Percentiles rank a stretch among this genome's conserved stretches.
Conservation (phyloP, 805 yeast genomes). For the Cyberlindnera lachancei region DNA sequence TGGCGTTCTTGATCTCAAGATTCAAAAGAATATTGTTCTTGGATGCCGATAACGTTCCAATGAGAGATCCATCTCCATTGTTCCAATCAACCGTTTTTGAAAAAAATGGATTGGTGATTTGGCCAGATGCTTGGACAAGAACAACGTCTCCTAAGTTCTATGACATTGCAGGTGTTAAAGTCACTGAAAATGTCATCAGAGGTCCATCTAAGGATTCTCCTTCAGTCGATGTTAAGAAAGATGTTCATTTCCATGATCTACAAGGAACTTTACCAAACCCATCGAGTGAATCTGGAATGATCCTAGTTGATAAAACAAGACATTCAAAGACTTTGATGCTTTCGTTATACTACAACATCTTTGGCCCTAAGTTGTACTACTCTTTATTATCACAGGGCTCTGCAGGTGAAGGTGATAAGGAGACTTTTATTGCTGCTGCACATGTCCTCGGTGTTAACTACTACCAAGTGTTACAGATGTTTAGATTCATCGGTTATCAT, state of each 20-base stretch:
- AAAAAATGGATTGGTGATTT: constrained; percentile 39
- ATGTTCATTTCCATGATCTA: constrained; percentile 43
- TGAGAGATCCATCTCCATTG: constrained; percentile 47
- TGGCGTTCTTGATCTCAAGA: constrained; percentile 60
- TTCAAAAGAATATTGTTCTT: constrained; percentile 63
- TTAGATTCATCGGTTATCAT: constrained; percentile 30
- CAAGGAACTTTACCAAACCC: constrained; percentile 56
- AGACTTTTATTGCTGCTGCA: constrained; percentile 60
- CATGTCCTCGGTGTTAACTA: constrained; percentile 37
- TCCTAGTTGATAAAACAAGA: constrained; percentile 45
- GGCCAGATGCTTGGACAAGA: constrained; percentile 72
- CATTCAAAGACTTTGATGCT: constrained; percentile 47
- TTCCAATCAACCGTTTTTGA: constrained; percentile 37
- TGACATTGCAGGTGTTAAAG: constrained; percentile 39
- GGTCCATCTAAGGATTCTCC: constrained; percentile 24
- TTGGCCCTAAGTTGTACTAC: constrained; percentile 54
- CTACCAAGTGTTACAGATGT: constrained; percentile 35
- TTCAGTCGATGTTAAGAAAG: constrained; percentile 9
- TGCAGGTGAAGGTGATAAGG: constrained; percentile 73
- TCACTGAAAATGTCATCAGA: constrained; percentile 28
- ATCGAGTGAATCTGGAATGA: constrained; percentile 57
- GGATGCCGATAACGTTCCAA: constrained; percentile 69
- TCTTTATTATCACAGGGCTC: constrained; percentile 60
- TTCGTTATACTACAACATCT: constrained; percentile 50
- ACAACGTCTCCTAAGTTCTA: constrained; percentile 55